Evolutionary conservation across 2,329 filamentous ascomycete genomes (phyloP), one percentile per base, ranked within the genome.

Genomic region (Colletotrichum sp.): DNA sequence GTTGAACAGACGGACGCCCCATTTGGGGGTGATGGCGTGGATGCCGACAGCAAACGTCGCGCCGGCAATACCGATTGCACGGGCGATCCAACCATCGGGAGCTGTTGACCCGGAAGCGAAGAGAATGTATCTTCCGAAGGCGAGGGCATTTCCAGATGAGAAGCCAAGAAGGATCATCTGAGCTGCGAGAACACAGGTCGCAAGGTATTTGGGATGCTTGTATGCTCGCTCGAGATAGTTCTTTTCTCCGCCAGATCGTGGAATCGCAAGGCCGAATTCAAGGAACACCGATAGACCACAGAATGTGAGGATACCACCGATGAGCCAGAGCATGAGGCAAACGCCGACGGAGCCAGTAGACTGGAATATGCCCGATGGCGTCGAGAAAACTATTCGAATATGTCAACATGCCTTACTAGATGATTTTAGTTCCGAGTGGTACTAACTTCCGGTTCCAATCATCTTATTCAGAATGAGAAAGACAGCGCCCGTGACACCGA

Each of bases 161-260:
- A 92, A 92, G 0, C 91, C 91, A 2, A 93, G 87, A 1, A 92
- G 84, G 61, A 93, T 86, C 89, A 92, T 91, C 81, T 92, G 91
- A 2, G 90, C 85, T 5, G 91, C 90, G 39, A 93, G 85, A 3
- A 93, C 87, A 76, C 89, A 91, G 0, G 90, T 91, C 1, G 91
- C 88, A 2, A 93, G 82, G 81, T 92, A 91, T 72, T 87, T 88
- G 1, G 91, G 91, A 27, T 85, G 88, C 3, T 87, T 87, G 82
- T 92, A 93, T 18, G 91, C 89, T n/a, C 89, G 86, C 79, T 93
- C 91, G 16, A 93, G 89, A 79, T 93, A 93, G 81, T 92, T 91
- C 86, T 93, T 93, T 77, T 93, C 91, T 25, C 92, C 92, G 16
- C 92, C 91, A 16, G 90, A 92, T 43, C 89, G 86, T 4, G 91